Conservation (phyloP, 495 filamentous ascomycete genomes). For the Daldinia decipiens region DNA sequence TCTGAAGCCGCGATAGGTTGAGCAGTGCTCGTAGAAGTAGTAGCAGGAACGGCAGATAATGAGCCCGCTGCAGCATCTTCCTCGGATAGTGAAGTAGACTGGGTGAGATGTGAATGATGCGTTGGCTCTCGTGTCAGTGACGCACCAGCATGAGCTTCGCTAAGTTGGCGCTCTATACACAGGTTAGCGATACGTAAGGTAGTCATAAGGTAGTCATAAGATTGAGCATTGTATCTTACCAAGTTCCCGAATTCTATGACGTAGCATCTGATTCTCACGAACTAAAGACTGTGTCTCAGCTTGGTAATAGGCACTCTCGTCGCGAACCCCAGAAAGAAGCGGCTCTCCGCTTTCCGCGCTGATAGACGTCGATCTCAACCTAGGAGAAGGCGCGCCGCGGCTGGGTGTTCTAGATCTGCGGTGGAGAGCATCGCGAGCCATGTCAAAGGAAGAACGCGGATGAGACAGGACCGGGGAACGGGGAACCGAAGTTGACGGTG, state of each 20-base stretch:
- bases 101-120: slow-evolving; percentile 53
- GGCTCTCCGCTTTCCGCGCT: slow-evolving; percentile 61
- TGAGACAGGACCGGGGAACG: slow-evolving; percentile 66
- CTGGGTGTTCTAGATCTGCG: slow-evolving; percentile 67
- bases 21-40: slow-evolving; percentile 16
- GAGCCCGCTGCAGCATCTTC: slow-evolving; percentile 32
- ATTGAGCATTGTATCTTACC: slow-evolving; percentile 57
- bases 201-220: background rate
- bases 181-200: slow-evolving; percentile 8
- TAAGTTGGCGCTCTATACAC: slow-evolving; percentile 52
- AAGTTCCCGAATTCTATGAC: slow-evolving; percentile 83
- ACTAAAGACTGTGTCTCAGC: slow-evolving; percentile 87
- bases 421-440: slow-evolving; percentile 63
- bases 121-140: slow-evolving; percentile 52
- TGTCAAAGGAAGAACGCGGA: slow-evolving; percentile 65
- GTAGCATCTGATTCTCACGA: slow-evolving; percentile 94
- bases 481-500: slow-evolving; percentile 53
- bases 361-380: slow-evolving; percentile 64
- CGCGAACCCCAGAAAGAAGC: slow-evolving; percentile 63
- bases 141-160: slow-evolving; percentile 49
- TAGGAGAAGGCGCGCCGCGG: slow-evolving; percentile 63
- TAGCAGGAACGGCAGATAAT: slow-evolving; percentile 14
- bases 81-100: slow-evolving; percentile 48
- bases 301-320: slow-evolving; percentile 90
- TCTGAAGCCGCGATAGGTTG: slow-evolving; percentile 23